phyloP scores from a whole-genome alignment of 768 basidiomycete genomes.

The Serendipita sp. region DNA sequence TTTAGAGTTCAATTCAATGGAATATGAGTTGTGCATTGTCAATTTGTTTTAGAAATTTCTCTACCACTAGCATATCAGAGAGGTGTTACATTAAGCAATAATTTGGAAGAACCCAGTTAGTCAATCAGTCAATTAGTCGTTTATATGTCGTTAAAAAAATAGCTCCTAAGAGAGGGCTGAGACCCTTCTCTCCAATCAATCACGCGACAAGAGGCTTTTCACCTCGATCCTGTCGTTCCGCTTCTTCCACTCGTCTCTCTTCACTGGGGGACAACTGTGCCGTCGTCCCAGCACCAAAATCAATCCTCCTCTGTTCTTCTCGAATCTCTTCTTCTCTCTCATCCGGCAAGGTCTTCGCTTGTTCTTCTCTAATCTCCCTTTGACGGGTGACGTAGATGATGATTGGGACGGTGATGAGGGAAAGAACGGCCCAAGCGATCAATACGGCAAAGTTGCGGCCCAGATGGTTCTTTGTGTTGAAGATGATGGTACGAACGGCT shows the following conservation, averaged over 20 bases:
- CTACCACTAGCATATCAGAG: no score
- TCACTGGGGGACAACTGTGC: background rate
- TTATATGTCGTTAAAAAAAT: no score
- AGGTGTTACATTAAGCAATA: no score
- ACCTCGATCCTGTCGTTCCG: background rate
- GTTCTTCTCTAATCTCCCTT: slow-evolving; percentile 1
- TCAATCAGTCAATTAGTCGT: no score
- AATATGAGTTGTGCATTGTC: no score
- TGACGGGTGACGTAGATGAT: background rate
- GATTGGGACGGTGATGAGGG: slow-evolving; percentile 1
- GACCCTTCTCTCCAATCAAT: no score
- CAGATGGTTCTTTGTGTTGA: slow-evolving; percentile 41
- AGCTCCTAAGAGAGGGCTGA: no score
- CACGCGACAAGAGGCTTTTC: background rate
- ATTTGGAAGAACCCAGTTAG: no score
- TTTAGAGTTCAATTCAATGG: no score
- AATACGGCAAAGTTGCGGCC: slow-evolving; percentile 21
- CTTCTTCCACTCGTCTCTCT: background rate
- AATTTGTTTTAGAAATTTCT: no score
- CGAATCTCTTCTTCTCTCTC: slow-evolving; percentile 1
- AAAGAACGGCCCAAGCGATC: slow-evolving; percentile 18
- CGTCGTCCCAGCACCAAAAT: slow-evolving; percentile 1
- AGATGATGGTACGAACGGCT: slow-evolving; percentile 45
- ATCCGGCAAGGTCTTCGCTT: background rate
- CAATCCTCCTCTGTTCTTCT: background rate